Conservation (phyloP, 2,329 filamentous ascomycete genomes). For the Neurospora crassa region DNA sequence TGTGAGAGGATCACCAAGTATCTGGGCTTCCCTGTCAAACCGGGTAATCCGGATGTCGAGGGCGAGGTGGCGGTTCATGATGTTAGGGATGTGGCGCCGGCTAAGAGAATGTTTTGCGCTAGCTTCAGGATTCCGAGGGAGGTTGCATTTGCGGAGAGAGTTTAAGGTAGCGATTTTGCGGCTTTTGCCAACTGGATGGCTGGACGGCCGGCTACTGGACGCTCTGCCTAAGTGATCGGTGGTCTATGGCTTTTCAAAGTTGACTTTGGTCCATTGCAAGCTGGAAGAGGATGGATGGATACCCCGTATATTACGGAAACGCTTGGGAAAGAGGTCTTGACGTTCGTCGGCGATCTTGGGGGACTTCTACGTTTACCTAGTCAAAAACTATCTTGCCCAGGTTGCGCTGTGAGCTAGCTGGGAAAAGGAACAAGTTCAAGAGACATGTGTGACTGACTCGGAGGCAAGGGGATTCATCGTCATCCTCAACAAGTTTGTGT, state of each 20-base stretch:
- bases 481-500: not conserved
- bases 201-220: not conserved
- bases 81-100: constrained; percentile 81
- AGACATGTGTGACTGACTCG: not conserved
- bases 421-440: not conserved
- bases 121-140: constrained; percentile 76
- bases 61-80: constrained; percentile 50
- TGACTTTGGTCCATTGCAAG: not conserved
- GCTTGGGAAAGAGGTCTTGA: not conserved
- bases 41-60: constrained; percentile 36
- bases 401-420: not conserved
- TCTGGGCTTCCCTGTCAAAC: constrained; percentile 47
- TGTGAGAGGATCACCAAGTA: constrained; percentile 56
- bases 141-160: constrained; percentile 61
- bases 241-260: not conserved
- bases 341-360: not conserved
- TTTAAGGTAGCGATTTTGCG: not conserved
- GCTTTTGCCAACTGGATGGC: not conserved
- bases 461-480: not conserved
- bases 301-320: not conserved
- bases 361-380: not conserved
- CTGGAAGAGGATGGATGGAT: not conserved
- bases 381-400: not conserved
- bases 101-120: constrained; percentile 95
- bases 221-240: not conserved